Percentiles rank a stretch among this genome's conserved stretches.
Evolutionary conservation across 2,329 filamentous ascomycete species (phyloP).

Genomic region (Pestalotiopsis sp.): DNA sequence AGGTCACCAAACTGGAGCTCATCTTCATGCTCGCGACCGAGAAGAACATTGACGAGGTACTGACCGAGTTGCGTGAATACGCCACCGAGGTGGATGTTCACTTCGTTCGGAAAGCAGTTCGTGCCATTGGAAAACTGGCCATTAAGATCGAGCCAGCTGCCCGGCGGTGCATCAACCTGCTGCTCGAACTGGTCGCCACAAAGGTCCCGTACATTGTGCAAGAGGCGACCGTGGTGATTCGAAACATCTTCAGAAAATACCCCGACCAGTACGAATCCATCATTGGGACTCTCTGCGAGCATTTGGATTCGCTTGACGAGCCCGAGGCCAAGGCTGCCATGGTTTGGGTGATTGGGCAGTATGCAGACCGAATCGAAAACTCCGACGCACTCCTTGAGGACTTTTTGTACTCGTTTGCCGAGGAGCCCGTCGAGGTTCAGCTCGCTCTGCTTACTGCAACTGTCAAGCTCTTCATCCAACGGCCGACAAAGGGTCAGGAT

Average conservation of each 20-base stretch:
- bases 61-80: conserved; percentile 94
- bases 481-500: conserved; percentile 91
- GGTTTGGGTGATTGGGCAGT: conserved; percentile 99
- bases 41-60: conserved; percentile 91
- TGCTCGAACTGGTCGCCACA: conserved; percentile 93
- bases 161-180: conserved; percentile 85
- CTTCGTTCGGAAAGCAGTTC: conserved; percentile 96
- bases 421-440: conserved; percentile 95
- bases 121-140: conserved; percentile 94
- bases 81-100: conserved; percentile 98
- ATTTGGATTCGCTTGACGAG: conserved; percentile 94
- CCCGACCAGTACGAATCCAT: conserved; percentile 99
- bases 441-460: conserved; percentile 92
- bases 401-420: conserved; percentile 89
- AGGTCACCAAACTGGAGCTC: conserved; percentile 96
- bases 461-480: conserved; percentile 96
- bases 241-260: conserved; percentile 99
- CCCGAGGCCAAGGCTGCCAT: conserved; percentile 98
- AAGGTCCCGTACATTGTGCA: conserved; percentile 99
- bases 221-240: conserved; percentile 97
- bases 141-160: conserved; percentile 98
- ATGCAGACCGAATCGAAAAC: conserved; percentile 96
- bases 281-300: conserved; percentile 92
- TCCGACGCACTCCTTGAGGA: conserved; percentile 92
- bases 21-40: conserved; percentile 99